Evolutionary conservation across 2,329 filamentous ascomycete genomes (phyloP), one percentile per base, ranked within the genome.

Genomic region (Colletotrichum cuscutae): DNA sequence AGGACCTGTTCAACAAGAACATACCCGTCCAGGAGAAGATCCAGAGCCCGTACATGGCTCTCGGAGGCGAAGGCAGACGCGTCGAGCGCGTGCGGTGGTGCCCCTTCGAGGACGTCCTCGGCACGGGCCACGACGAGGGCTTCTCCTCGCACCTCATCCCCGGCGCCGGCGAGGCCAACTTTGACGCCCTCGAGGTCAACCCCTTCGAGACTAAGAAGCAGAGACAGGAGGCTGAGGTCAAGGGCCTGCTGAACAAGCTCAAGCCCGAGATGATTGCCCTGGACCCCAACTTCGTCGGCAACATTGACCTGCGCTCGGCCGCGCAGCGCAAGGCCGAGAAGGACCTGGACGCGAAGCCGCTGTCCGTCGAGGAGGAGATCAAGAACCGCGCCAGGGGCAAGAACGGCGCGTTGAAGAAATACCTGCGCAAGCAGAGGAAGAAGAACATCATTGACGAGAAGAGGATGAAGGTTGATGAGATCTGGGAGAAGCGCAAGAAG

Each of bases 371-470:
- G 73, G 89, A 90, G 72, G 89, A 92, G 79, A 89, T 92, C 65
- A 87, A 89, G 83, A 97, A 98, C 81, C 89, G 93, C 68, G 95
- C 94, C 22, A 88, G 96, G 71, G 97, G 97, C 67, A 95, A 95
- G 88, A 99, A 97, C 80, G 95, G 93, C 77, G 94, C 94, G 71
- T 84, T 98, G 75, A 92, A 95, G 80, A 95, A 95, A 82, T 95
- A 97, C 81, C 83, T 98, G 79, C 88, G 97, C 76, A 98, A 98
- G 90, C 95, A 97, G 85, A 92, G 94, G 58, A 92, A 93, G 79
- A 94, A 93, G 88, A 98, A 98, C 82, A 90, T 99, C 71, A 95
- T 99, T 81, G 97, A 99, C 86, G 97, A 98, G 88, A 95, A 96
- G 89, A 92, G 94, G 80, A 84, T 98, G 82, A 92, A 92, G 80